phyloP scores from a whole-genome alignment of 345 rosid genomes.

The Corchorus capsularis region DNA sequence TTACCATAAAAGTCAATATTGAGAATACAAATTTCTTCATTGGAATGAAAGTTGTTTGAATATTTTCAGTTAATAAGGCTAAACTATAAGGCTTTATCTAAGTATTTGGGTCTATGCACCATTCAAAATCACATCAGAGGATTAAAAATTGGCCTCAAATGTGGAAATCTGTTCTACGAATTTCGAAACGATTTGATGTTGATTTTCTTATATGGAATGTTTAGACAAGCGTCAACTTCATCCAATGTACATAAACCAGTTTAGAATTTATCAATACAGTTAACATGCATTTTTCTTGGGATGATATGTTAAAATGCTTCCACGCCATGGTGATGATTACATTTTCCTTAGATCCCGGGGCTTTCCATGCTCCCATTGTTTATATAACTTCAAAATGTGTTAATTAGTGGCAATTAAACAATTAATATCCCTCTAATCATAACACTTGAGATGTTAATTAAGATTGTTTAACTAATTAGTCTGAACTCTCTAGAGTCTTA shows the following conservation, averaged over 20 bases:
- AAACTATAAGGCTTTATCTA: background rate
- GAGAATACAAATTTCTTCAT: slow-evolving; percentile 14
- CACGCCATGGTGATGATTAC: slow-evolving; percentile 10
- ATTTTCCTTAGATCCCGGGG: slow-evolving; percentile 6
- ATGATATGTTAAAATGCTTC: background rate
- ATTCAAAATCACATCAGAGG: background rate
- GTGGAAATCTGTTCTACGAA: background rate
- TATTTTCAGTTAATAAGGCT: background rate
- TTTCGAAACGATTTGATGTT: background rate
- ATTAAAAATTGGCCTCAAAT: too few species aligned
- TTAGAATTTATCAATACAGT: background rate
- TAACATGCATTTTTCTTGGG: slow-evolving; percentile 6
- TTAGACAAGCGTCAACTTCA: background rate
- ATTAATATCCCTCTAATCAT: background rate
- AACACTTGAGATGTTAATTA: background rate
- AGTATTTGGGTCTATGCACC: background rate
- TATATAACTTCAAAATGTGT: background rate
- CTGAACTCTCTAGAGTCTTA: too few species aligned
- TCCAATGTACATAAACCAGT: slow-evolving; percentile 14
- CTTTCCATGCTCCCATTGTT: background rate
- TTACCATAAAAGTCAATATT: slow-evolving; percentile 7
- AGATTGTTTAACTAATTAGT: background rate
- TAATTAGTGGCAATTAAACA: background rate
- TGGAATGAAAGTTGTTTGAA: background rate
- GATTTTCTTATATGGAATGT: background rate